Percentiles rank a stretch among this genome's conserved stretches.
Evolutionary conservation across 257 asterid species (phyloP).

Genomic region (Solanum chiquidenum): DNA sequence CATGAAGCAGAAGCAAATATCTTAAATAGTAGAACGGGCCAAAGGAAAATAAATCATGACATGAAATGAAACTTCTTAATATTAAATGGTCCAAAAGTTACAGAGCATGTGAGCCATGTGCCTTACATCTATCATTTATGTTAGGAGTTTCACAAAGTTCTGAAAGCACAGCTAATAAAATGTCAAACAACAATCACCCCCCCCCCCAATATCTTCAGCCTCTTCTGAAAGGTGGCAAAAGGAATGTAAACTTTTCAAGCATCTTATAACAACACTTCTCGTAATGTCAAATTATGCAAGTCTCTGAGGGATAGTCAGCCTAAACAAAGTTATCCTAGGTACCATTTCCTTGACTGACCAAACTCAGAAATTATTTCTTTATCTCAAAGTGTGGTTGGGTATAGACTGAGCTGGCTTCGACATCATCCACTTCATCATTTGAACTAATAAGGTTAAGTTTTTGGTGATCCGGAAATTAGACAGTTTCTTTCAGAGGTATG

Average conservation of each 20-base stretch:
- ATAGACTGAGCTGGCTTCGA: not conserved
- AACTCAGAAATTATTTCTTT: not conserved
- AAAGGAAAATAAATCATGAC: not conserved
- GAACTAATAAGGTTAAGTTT: not conserved
- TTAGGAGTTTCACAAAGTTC: not conserved
- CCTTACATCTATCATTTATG: not conserved
- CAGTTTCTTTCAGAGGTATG: not conserved
- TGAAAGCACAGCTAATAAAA: not conserved
- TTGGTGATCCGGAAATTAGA: not conserved
- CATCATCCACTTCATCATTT: not conserved
- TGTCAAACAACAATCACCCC: not conserved
- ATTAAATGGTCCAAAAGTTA: not conserved
- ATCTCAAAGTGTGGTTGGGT: not conserved
- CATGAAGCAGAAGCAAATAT: not conserved
- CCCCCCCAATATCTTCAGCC: not conserved
- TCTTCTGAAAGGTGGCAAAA: not conserved
- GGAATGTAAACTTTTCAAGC: not conserved
- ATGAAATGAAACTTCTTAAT: not conserved
- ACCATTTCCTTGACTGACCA: not conserved
- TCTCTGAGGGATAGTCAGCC: not conserved
- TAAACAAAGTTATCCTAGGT: not conserved
- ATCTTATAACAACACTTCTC: not conserved
- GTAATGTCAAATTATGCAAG: not conserved
- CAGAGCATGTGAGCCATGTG: not conserved
- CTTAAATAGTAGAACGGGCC: not conserved